Evolutionary conservation across 495 filamentous ascomycete species (phyloP).

Genomic region (Trichoderma erinaceum): DNA sequence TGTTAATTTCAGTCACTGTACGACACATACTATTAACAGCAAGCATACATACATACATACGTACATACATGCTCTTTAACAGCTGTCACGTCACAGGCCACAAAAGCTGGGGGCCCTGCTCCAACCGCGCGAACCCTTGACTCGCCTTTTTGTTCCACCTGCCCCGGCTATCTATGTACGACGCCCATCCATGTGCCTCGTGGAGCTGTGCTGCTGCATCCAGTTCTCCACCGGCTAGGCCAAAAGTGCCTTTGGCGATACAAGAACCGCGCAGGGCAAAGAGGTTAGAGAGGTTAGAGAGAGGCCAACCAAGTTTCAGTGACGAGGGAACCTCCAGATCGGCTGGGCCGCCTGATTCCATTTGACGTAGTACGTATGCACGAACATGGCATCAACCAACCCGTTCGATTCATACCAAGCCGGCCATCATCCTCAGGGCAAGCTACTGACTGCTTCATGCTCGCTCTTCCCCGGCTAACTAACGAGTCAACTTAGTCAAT

Average conservation of each 20-base stretch:
- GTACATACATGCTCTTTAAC: too few relatives aligned
- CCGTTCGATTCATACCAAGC: not conserved
- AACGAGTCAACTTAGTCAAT: not conserved
- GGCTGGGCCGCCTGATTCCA: not conserved
- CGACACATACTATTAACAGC: too few relatives aligned
- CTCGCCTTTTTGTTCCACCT: slow-evolving; percentile 1
- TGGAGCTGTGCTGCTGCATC: slow-evolving; percentile 5
- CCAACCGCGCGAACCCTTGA: slow-evolving; percentile 6
- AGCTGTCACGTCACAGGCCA: not conserved
- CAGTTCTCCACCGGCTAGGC: not conserved
- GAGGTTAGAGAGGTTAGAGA: too few relatives aligned
- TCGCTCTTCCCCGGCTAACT: not conserved
- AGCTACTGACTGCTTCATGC: not conserved
- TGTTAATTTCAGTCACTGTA: too few relatives aligned
- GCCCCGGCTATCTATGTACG: slow-evolving; percentile 10
- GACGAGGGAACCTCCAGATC: slow-evolving; percentile 1
- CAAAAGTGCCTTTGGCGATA: not conserved
- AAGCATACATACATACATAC: too few relatives aligned
- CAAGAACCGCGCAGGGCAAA: not conserved
- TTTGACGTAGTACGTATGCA: not conserved
- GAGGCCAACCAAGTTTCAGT: not conserved
- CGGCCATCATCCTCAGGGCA: not conserved
- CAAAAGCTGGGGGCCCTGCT: not conserved
- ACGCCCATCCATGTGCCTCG: slow-evolving; percentile 8
- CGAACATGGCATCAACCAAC: not conserved